phyloP scores from a whole-genome alignment of 164 flowering plant genomes.

The Saururus chinensis region DNA sequence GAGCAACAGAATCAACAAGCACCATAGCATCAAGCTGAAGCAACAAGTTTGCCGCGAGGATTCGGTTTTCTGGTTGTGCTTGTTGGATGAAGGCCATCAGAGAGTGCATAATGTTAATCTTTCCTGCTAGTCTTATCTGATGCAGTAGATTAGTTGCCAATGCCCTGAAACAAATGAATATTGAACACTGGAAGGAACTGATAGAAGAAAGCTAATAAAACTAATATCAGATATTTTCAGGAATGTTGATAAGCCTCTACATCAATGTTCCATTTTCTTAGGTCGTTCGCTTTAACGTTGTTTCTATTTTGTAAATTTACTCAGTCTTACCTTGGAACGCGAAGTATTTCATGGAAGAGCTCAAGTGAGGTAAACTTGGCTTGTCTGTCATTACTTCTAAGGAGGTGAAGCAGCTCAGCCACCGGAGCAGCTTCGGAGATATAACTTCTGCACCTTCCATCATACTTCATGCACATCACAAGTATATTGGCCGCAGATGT shows the following conservation, averaged over 20 bases:
- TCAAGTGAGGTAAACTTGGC: slow-evolving; percentile 44
- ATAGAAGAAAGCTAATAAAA: too few species aligned
- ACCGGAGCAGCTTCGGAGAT: slow-evolving; percentile 34
- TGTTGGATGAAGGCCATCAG: slow-evolving; percentile 34
- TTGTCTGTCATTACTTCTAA: slow-evolving; percentile 34
- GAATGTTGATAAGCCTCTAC: not conserved
- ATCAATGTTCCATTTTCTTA: not conserved
- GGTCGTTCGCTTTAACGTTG: not conserved
- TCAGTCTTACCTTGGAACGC: slow-evolving; percentile 50
- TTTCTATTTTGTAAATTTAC: not conserved
- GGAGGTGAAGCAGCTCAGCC: slow-evolving; percentile 39
- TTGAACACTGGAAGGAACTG: not conserved
- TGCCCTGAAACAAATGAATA: slow-evolving; percentile 26
- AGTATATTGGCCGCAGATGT: slow-evolving; percentile 48
- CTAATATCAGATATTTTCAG: not conserved
- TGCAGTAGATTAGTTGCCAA: slow-evolving; percentile 41
- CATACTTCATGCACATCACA: slow-evolving; percentile 56
- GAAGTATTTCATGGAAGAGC: slow-evolving; percentile 57
- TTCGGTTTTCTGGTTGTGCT: slow-evolving; percentile 30
- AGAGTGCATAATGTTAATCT: slow-evolving; percentile 18
- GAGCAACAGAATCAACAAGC: slow-evolving; percentile 16
- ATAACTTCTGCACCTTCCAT: slow-evolving; percentile 51
- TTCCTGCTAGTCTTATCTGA: slow-evolving; percentile 17
- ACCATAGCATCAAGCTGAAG: slow-evolving; percentile 46
- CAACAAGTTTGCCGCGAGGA: slow-evolving; percentile 58